Evolutionary conservation across 768 basidiomycete genomes (phyloP), one percentile per base, ranked within the genome.

Genomic region (Phlebiopsis flavidoalba): DNA sequence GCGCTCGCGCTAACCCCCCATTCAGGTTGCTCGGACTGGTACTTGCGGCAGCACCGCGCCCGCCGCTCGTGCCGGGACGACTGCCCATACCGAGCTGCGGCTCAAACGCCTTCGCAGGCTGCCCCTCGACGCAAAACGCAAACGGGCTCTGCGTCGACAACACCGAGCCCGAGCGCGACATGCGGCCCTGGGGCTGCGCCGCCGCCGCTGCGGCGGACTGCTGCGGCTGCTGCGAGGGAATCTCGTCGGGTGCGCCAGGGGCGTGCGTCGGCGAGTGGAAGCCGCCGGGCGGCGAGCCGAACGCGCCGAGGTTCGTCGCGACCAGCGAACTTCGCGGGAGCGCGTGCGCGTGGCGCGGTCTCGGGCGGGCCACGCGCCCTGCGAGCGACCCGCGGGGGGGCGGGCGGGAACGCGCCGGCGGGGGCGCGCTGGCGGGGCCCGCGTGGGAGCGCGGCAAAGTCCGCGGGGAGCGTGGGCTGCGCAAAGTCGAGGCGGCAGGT

Each of bases 241-340:
- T 69, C 21, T 71, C 61, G 26, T 31, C 26, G 26, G 26, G 26
- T 31, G 26, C 26, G 26, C 26, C n/a, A n/a, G n/a, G n/a, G n/a
- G 66, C 67, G 63, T 43, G 75, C 63, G 70, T 69, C 68, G 76
- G 72, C 47, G 74, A 63, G 65, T 70, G 66, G 71, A 73, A 67
- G 59, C 63, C 47, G 66, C 64, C 56, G 60, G 64, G 24, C 5
- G 60, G 8, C 22, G 66, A 62, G 31, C 62, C 37, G 61, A 62
- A 67, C 46, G 60, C 58, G 26, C 26, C 26, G 33, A 52, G 57
- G 62, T 14, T 68, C 65, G 57, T 64, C 11, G 48, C 33, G 22
- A 50, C 62, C 60, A n/a, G 59, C 55, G 51, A 59, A n/a, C n/a
- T n/a, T n/a, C n/a, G 61, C 48, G 53, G 53, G 57, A 61, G 55